Percentiles rank a stretch among this genome's conserved stretches.
These are phyloP conservation scores for Craspedostauros australis DNA, from an alignment of 108 stramenopile genomes.

Conservation along the genomic window DNA sequence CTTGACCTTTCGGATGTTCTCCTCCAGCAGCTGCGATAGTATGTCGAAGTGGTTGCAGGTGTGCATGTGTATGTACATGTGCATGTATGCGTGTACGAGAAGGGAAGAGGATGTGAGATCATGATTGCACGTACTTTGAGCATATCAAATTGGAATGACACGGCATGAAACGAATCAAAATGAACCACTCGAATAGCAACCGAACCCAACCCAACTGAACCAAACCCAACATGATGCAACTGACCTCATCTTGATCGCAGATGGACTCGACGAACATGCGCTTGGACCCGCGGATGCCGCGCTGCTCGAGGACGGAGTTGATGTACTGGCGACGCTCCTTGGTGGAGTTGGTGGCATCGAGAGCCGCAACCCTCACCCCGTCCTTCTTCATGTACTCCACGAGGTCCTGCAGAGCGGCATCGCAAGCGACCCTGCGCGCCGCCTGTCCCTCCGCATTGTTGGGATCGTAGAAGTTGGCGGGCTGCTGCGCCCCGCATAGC, in stretches of 20 bases:
- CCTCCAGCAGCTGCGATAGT: slow-evolving; percentile 51
- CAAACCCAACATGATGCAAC: slow-evolving; percentile 1
- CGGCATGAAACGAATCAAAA: background rate
- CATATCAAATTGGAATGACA: background rate
- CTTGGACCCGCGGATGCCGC: slow-evolving; percentile 48
- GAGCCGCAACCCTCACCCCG: slow-evolving; percentile 88
- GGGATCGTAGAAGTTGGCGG: slow-evolving; percentile 91
- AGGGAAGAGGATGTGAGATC: background rate
- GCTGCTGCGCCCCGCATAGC: slow-evolving; percentile 70
- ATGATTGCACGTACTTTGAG: background rate
- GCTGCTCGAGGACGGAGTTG: slow-evolving; percentile 21
- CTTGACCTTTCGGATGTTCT: slow-evolving; percentile 86
- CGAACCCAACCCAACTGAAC: background rate
- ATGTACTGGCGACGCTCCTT: slow-evolving; percentile 62
- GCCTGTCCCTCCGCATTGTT: slow-evolving; percentile 58
- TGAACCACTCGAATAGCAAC: background rate
- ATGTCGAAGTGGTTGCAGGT: background rate
- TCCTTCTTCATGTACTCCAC: slow-evolving; percentile 70
- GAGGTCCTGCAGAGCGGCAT: slow-evolving; percentile 86
- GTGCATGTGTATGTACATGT: background rate
- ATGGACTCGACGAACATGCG: slow-evolving; percentile 89
- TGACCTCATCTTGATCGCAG: slow-evolving; percentile 74
- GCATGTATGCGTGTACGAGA: background rate
- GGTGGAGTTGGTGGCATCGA: slow-evolving; percentile 96
- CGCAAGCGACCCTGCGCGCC: slow-evolving; percentile 64